Base-by-base conservation (phyloP, 139 green algal genomes). In the Chlamydomonas sp. region DNA sequence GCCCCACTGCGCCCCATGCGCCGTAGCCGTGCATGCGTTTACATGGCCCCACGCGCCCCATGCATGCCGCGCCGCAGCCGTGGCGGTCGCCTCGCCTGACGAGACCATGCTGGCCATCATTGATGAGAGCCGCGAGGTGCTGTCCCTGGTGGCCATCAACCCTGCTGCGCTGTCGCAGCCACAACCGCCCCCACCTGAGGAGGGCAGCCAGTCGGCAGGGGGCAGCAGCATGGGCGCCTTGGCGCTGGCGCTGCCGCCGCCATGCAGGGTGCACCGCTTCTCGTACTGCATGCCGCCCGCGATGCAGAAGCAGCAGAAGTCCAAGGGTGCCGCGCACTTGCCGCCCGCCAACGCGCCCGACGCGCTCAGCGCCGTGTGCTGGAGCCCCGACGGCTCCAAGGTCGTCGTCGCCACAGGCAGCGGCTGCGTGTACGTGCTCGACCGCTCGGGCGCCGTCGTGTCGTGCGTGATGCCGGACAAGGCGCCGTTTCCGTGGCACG, bases 321-420 rank as follows among this genome's bases (percentile, higher is more conserved):
- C n/a, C n/a, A n/a, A n/a, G n/a, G n/a, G n/a, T n/a, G n/a, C n/a
- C n/a, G n/a, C n/a, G n/a, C n/a, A n/a, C n/a, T n/a, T n/a, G n/a
- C n/a, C n/a, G n/a, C n/a, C n/a, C n/a, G n/a, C n/a, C n/a, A n/a
- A n/a, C n/a, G 43, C 13, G 43, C 16, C 43, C 20, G 43, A 54
- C 13, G 16, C 20, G 13, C 43, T 68, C 6, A 26, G 30, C 13
- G 60, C 60, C 28, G 60, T 68, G 10, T 68, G 60, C n/a, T 68
- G 60, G 60, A 38, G 48, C 34, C 31, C 30, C 6, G 60, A 68
- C 26, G 24, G 60, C 60, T 34, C 16, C 34, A 68, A 68, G 60
- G 13, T 68, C 10, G 60, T 68, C 31, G 24, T 68, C 5, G 26
- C 16, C 10, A 28, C 31, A 5, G 30, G 31, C 13, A 29, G 26